Base-by-base conservation (phyloP, 2,329 filamentous ascomycete genomes). In the Neopestalotiopsis sp. region DNA sequence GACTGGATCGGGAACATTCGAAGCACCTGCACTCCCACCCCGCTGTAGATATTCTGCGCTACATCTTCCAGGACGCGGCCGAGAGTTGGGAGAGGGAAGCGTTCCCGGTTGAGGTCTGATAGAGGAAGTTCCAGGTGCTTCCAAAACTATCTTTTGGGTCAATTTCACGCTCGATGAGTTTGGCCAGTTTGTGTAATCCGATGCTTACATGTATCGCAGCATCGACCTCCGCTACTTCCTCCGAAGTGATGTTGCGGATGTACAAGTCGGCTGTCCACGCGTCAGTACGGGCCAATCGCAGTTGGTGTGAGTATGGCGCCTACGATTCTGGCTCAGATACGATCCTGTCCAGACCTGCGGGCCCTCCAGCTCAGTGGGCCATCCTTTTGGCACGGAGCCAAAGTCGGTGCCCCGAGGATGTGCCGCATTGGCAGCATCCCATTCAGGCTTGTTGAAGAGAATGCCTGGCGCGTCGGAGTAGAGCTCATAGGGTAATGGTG, bases 391-490 rank as follows among this genome's bases (percentile, higher is more conserved):
- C 59, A 62, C 59, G 6, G 59, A 42, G 14, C 59, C 59, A 40
- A 62, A 62, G 59, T 62, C 59, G 24, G 40, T 40, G 14, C 24
- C 59, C 5, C 9, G 4, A 13, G 30, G 30, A 42, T 62, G 59
- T 13, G 59, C 59, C 59, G 32, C 30, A 42, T 62, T 34, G 30
- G 32, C 59, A 4, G 59, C 59, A 2, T 62, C 59, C 59, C 59
- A 62, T 42, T 62, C 59, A 9, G 59, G 28, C 59, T 62, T 62
- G 59, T 62, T 62, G 59, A 62, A 42, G 2, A 62, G 38, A 9
- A 62, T n/a, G 30, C 59, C 59, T 3, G 59, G 59, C 13, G 59
- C 59, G 17, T 62, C 59, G 2, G 59, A 62, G 17, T 62, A 62
- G 17, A 62, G 38, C 30, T 62, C 38, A 7, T 62, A 62, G 10